Conservation (phyloP, 2,329 filamentous ascomycete genomes). For the Epicoccum nigrum region DNA sequence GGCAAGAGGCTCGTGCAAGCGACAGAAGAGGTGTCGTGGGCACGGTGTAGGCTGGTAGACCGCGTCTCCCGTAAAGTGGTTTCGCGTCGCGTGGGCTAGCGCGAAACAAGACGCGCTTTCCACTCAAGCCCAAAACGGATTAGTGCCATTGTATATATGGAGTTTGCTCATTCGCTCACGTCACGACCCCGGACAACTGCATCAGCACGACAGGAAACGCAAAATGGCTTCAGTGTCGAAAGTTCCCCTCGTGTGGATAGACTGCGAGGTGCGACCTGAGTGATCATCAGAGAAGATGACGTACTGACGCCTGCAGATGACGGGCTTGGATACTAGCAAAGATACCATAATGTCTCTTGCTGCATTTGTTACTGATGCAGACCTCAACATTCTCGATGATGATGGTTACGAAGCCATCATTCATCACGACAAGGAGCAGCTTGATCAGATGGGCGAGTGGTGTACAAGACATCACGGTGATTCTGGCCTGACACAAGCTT, state of each 20-base stretch:
- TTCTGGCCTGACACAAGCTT: constrained; percentile 81
- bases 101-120: constrained; percentile 26
- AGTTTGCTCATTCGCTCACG: constrained; percentile 8
- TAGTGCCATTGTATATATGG: constrained; percentile 1
- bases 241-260: constrained; percentile 84
- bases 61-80: constrained; percentile 15
- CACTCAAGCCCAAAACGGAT: constrained; percentile 7
- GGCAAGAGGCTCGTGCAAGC: constrained; percentile 17
- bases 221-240: constrained; percentile 60
- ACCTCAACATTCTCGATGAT: constrained; percentile 76
- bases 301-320: constrained; percentile 72
- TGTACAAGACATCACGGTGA: constrained; percentile 79
- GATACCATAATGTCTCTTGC: constrained; percentile 92
- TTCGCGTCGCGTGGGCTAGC: constrained; percentile 23
- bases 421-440: constrained; percentile 70
- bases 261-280: constrained; percentile 65
- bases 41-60: constrained; percentile 33
- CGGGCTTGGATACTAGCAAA: constrained; percentile 75
- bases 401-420: constrained; percentile 81
- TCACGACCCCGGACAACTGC: constrained; percentile 6
- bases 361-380: constrained; percentile 85
- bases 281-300: too few relatives aligned
- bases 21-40: constrained; percentile 23
- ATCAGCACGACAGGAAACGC: constrained; percentile 2
- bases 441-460: constrained; percentile 88